Evolutionary conservation across 306 rosid genomes (phyloP).

Genomic region (Glycine tomentella): DNA sequence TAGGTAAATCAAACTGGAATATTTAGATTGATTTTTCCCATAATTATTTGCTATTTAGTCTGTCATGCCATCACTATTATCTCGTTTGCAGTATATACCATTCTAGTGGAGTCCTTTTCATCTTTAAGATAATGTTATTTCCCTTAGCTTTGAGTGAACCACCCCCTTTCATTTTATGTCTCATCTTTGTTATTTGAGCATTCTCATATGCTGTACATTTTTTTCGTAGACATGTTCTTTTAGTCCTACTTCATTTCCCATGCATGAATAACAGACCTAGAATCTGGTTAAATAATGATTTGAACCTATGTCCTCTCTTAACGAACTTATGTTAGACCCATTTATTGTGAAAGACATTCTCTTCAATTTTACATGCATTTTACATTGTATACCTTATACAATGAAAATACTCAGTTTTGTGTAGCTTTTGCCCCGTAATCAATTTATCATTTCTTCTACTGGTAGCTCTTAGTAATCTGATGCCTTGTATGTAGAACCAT

Average conservation of each 20-base stretch:
- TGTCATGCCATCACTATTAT: too few species aligned
- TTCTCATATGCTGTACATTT: constrained; percentile 12
- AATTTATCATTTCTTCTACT: not conserved
- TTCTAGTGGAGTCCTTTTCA: not conserved
- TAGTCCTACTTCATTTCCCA: not conserved
- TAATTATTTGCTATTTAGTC: not conserved
- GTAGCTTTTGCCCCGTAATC: not conserved
- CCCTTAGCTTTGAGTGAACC: not conserved
- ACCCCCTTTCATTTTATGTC: constrained; percentile 7
- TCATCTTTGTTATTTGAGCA: not conserved
- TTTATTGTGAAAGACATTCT: not conserved
- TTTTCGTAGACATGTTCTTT: constrained; percentile 9
- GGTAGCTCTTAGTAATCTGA: not conserved
- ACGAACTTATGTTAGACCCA: not conserved
- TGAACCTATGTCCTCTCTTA: not conserved
- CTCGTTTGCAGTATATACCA: too few species aligned
- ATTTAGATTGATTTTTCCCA: not conserved
- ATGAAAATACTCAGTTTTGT: constrained; percentile 4
- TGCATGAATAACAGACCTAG: not conserved
- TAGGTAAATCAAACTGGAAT: not conserved
- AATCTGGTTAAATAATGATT: constrained; percentile 25
- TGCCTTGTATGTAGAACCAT: constrained; percentile 15
- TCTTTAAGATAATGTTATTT: not conserved
- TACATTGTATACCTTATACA: constrained; percentile 22
- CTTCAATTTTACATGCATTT: not conserved